Percentiles rank a stretch among this genome's conserved stretches.
These are phyloP conservation scores for Dipsacomyces acuminosporus DNA, from an alignment of 371 early-diverging fungal species.

Conservation along the genomic window DNA sequence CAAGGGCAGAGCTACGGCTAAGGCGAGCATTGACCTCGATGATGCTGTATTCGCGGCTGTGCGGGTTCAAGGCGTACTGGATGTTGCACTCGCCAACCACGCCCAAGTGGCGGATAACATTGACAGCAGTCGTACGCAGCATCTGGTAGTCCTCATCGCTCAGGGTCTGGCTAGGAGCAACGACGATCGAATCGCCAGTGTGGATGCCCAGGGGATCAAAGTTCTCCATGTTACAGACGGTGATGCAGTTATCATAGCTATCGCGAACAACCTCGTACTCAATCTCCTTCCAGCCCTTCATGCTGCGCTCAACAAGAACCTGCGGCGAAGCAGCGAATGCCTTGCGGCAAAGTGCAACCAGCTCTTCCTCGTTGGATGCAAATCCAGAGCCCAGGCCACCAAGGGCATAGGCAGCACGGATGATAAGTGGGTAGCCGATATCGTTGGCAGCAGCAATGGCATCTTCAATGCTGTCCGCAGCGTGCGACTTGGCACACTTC, in stretches of 20 bases:
- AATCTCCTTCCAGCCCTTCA: constrained; percentile 98
- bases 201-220: constrained; percentile 97
- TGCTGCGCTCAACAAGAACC: constrained; percentile 86
- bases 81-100: constrained; percentile 97
- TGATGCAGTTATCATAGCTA: constrained; percentile 87
- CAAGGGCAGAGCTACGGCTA: constrained; percentile 86
- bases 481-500: constrained; percentile 74
- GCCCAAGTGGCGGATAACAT: constrained; percentile 79
- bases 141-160: constrained; percentile 94
- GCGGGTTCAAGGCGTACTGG: constrained; percentile 94
- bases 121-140: constrained; percentile 86
- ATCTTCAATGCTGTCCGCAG: constrained; percentile 74
- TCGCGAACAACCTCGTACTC: constrained; percentile 97
- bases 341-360: constrained; percentile 70
- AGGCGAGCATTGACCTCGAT: constrained; percentile 97
- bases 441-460: constrained; percentile 73
- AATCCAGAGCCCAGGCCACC: constrained; percentile 96
- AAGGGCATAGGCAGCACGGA: constrained; percentile 89
- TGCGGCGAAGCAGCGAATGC: constrained; percentile 88
- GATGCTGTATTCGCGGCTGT: constrained; percentile 86
- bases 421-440: constrained; percentile 91
- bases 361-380: constrained; percentile 74
- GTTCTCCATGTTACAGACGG: constrained; percentile 98
- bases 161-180: constrained; percentile 92
- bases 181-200: constrained; percentile 96